phyloP scores from a whole-genome alignment of 225 moss, liverwort and hornwort species.

The Thuidium tamariscinum region DNA sequence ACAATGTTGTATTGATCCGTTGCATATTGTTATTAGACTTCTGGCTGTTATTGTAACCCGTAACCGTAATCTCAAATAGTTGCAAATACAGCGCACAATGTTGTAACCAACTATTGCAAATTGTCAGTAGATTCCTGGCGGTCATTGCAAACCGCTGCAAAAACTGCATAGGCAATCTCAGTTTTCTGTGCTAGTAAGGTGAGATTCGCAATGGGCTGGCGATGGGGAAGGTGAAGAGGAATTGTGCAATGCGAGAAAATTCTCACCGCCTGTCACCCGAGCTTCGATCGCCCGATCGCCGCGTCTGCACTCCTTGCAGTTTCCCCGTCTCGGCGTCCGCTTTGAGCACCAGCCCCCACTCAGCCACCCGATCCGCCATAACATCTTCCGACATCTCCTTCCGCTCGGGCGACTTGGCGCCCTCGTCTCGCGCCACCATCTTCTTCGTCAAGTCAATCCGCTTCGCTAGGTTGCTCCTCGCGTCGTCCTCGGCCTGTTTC shows the following conservation, averaged over 20 bases:
- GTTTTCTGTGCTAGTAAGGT: background rate
- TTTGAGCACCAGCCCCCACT: conserved; percentile 71
- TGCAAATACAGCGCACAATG: background rate
- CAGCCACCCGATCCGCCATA: conserved; percentile 55
- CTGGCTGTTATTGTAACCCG: background rate
- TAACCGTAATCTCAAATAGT: background rate
- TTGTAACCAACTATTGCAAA: background rate
- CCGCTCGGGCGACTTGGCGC: conserved; percentile 7
- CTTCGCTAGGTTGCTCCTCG: background rate
- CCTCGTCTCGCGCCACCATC: background rate
- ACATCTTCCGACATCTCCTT: conserved; percentile 35
- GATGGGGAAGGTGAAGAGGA: background rate
- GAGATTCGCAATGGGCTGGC: background rate
- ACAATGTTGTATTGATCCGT: background rate
- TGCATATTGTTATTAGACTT: background rate
- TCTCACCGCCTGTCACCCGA: background rate
- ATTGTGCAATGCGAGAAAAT: background rate
- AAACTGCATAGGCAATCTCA: background rate
- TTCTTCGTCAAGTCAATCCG: background rate
- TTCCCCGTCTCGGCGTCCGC: conserved; percentile 26
- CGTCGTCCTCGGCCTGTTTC: background rate
- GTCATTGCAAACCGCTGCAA: background rate
- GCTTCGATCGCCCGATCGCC: conserved; percentile 18
- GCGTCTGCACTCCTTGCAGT: conserved; percentile 15
- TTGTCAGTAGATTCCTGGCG: background rate